Evolutionary conservation across 176 grass and related monocot species (phyloP), one percentile per base, ranked within the genome.

Genomic region (Lolium rigidum): DNA sequence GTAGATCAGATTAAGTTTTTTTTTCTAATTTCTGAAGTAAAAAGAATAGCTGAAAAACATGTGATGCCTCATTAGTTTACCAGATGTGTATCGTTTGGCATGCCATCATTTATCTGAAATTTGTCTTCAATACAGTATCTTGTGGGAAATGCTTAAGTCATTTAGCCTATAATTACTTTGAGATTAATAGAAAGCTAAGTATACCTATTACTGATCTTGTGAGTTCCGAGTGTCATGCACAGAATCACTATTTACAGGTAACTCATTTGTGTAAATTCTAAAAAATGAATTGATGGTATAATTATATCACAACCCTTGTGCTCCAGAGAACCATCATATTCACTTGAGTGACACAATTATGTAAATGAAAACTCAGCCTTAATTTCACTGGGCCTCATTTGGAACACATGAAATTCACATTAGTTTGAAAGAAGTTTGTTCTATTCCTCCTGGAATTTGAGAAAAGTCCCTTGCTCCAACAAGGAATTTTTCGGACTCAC

Each of bases 51-150:
- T 7, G 14, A 54, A 6, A 63, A 63, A 63, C 22, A 26, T 63
- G 60, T 26, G 60, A 6, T 13, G 24, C 60, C 4, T 63, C 60
- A 26, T 25, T 63, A 26, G 4, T 25, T 63, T 63, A 12, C 60
- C 11, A 63, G 10, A 26, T 22, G 24, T 26, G 22, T 61, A 59
- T 10, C 2, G 10, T 61, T 61, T 9, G 7, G 58, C 58, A 61
- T 20, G 58, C 58, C n/a, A 61, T 61, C 58, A 61, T 63, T 25
- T 63, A 63, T 63, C 13, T 63, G 22, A 63, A 63, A 63, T 63
- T 39, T 46, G 13, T 72, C 69, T 22, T 72, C 20, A 46, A 47
- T 24, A 48, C 2, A 48, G n/a, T 47, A 48, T 48, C 70, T 73
- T n/a, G n/a, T 48, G n/a, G 41, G 43, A 47, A 73, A 24, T 48